These are phyloP conservation scores for Pelargonium cotyledonis DNA, from an alignment of 441 rosid genomes.

Conservation along the genomic window DNA sequence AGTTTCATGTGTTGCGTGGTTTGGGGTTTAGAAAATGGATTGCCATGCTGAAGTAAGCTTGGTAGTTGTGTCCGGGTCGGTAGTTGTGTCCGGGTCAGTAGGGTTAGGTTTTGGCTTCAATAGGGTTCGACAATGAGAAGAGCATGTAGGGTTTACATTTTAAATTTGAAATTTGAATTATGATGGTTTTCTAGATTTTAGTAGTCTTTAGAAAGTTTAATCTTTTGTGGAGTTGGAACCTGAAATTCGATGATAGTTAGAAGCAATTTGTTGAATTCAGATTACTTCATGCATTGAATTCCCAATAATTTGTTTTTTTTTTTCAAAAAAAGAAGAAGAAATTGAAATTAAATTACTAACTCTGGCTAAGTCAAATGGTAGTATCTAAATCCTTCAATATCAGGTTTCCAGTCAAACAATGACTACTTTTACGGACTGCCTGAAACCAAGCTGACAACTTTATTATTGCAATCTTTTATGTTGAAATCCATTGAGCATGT, in stretches of 20 bases:
- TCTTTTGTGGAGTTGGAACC: not conserved
- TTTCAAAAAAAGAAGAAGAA: not conserved
- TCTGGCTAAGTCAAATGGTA: not conserved
- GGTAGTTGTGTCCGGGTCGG: constrained; percentile 15
- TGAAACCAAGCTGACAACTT: not conserved
- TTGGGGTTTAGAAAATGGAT: not conserved
- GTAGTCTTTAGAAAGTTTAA: constrained; percentile 7
- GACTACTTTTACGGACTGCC: not conserved
- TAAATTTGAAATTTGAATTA: not conserved
- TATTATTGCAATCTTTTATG: not conserved
- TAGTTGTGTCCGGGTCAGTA: too few species aligned
- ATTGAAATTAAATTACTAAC: not conserved
- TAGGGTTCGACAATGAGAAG: not conserved
- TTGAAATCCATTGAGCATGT: not conserved
- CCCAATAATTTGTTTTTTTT: not conserved
- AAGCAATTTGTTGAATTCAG: constrained; percentile 28
- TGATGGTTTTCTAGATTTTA: not conserved
- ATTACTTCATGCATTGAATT: constrained; percentile 6
- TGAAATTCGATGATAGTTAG: not conserved
- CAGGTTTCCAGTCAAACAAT: not conserved
- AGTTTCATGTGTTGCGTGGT: not conserved
- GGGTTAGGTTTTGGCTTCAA: not conserved
- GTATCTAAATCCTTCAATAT: not conserved
- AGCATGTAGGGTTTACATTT: not conserved
- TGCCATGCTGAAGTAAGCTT: not conserved